Evolutionary conservation across 1,284 basidiomycete genomes (phyloP), one percentile per base, ranked within the genome.

Genomic region (Puccinia triticina): DNA sequence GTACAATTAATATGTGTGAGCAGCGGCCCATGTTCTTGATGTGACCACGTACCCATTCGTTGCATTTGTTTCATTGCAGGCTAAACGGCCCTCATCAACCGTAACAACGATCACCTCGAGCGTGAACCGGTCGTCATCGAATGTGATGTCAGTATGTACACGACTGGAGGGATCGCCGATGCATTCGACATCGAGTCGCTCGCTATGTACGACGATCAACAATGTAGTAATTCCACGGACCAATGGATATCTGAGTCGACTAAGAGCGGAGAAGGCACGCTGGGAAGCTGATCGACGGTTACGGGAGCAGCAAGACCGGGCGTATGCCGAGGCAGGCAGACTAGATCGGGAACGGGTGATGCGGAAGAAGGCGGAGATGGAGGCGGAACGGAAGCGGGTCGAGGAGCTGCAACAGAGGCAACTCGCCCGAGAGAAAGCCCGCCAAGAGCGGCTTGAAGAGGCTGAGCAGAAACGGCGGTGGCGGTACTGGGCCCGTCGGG

Each of bases 241-340:
- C 18, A 72, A 29, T 34, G 71, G 37, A 26, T 66, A 72, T 61
- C 21, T 81, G 29, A 64, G 59, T 34, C 50, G 69, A 59, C 46
- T 81, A n/a, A 61, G 53, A 50, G 26, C 53, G 14, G 79, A 81
- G 37, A 73, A 74, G 26, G n/a, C 26, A 12, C 53, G 48, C 29
- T 18, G 79, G 26, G 69, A 59, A 50, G 67, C 79, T n/a, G 71
- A 81, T 46, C 50, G 79, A n/a, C 57, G 79, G 34, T 32, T 81
- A 14, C 18, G 69, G 29, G 79, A 81, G 48, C 71, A 81, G 26
- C 79, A 81, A 50, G 71, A 81, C 73, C 79, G 79, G 10, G 79
- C 79, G 11, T 81, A 81, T 66, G 55, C 26, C 3, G 79, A 81
- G 73, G 79, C 79, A 1, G 79, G 79, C 16, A 23, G 79, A 50